A percentile compares a stretch with the other conserved stretches of the same genome.
Evolutionary conservation across 495 filamentous ascomycete species (phyloP).

Genomic region (Talaromyces liani): DNA sequence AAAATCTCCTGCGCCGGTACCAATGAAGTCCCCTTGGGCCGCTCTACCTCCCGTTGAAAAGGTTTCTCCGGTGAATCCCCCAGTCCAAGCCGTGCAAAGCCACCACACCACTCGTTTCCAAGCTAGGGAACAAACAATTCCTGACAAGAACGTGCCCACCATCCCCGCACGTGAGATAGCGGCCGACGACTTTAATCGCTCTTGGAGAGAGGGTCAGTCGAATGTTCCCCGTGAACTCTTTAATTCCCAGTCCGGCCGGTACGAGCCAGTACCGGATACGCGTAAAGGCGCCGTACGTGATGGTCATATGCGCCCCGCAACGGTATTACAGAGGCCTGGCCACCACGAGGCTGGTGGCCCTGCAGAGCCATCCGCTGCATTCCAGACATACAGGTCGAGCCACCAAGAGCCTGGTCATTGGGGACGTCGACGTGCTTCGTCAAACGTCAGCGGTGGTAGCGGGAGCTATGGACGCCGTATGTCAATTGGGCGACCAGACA

Average conservation of each 20-base stretch:
- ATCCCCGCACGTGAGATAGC: conserved; percentile 72
- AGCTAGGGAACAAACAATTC: conserved; percentile 24
- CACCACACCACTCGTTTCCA: conserved; percentile 21
- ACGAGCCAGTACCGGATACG: conserved; percentile 77
- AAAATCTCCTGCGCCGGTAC: conserved; percentile 67
- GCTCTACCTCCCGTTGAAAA: conserved; percentile 76
- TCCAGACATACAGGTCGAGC: conserved; percentile 69
- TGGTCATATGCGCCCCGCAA: conserved; percentile 58
- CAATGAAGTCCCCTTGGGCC: conserved; percentile 88
- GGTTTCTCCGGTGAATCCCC: conserved; percentile 56
- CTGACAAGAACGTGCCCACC: conserved; percentile 24
- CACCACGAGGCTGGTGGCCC: conserved; percentile 54
- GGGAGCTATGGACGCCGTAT: conserved; percentile 55
- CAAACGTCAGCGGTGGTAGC: conserved; percentile 89
- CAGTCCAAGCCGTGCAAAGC: conserved; percentile 23
- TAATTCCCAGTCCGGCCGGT: conserved; percentile 89
- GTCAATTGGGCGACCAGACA: conserved; percentile 45
- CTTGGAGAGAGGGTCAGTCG: conserved; percentile 66
- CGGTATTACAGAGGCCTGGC: conserved; percentile 68
- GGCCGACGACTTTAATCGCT: conserved; percentile 87
- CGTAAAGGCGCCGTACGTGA: conserved; percentile 67
- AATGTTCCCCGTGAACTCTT: conserved; percentile 68
- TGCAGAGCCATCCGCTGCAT: conserved; percentile 89
- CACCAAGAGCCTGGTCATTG: conserved; percentile 61
- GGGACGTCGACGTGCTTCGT: conserved; percentile 79